Conservation (phyloP, 441 rosid genomes). For the Erodium trifolium region DNA sequence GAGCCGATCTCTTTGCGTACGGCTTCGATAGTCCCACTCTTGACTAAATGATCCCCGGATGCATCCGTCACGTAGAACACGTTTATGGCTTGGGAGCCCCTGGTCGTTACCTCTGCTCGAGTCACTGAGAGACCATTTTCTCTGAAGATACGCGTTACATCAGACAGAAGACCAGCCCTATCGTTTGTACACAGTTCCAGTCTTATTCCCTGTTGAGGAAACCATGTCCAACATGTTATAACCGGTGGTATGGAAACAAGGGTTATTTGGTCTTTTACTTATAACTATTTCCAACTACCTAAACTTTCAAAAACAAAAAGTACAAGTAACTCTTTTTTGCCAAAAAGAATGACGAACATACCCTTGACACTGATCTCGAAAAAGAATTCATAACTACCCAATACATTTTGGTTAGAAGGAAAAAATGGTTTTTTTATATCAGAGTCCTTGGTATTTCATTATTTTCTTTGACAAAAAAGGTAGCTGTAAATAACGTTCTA, state of each 20-base stretch:
- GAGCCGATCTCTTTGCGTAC: slow-evolving; percentile 60
- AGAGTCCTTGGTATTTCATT: too few species aligned
- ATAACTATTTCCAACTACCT: not conserved
- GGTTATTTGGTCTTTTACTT: too few species aligned
- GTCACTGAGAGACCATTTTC: slow-evolving; percentile 86
- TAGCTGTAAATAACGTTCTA: too few species aligned
- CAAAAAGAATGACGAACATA: too few species aligned
- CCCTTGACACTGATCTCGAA: too few species aligned
- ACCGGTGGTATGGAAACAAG: too few species aligned
- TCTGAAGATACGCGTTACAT: slow-evolving; percentile 80
- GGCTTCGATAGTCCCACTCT: slow-evolving; percentile 53
- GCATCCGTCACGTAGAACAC: slow-evolving; percentile 60
- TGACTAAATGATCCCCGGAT: slow-evolving; percentile 46
- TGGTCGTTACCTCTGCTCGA: slow-evolving; percentile 82
- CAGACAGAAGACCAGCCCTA: slow-evolving; percentile 76
- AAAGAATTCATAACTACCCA: too few species aligned
- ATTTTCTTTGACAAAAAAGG: too few species aligned
- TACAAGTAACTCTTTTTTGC: too few species aligned
- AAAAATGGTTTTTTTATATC: too few species aligned
- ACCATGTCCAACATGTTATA: not conserved
- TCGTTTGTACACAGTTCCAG: slow-evolving; percentile 78
- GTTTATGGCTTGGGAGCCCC: slow-evolving; percentile 70
- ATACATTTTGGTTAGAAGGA: too few species aligned
- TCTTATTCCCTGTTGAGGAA: slow-evolving; percentile 57
- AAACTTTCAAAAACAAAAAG: too few species aligned